Percentiles rank a stretch among this genome's conserved stretches.
Conservation (phyloP, 352 stramenopile species). For the Aphanomyces invadans region DNA sequence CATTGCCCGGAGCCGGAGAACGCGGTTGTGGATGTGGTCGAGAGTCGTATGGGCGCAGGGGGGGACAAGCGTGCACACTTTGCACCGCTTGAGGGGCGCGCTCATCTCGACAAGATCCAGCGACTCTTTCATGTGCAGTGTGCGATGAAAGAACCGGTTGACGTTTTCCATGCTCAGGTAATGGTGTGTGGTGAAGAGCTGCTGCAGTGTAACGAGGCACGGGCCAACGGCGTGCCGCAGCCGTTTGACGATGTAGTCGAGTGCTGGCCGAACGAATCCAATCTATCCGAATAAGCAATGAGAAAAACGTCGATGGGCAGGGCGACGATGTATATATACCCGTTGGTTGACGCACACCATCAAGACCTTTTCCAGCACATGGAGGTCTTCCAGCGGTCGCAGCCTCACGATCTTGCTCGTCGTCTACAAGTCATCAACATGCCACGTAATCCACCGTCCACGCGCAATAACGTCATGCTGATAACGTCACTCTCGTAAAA, state of each 20-base stretch:
- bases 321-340: slow-evolving; percentile 26
- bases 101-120: slow-evolving; percentile 55
- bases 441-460: background rate
- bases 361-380: slow-evolving; percentile 51
- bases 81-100: slow-evolving; percentile 47
- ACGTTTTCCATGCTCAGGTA: slow-evolving; percentile 56
- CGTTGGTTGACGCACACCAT: slow-evolving; percentile 38
- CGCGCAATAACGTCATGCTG: too few relatives aligned
- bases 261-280: slow-evolving; percentile 43
- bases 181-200: slow-evolving; percentile 42
- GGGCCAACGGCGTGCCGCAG: slow-evolving; percentile 36
- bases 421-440: slow-evolving; percentile 4
- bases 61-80: slow-evolving; percentile 54
- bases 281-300: too few relatives aligned
- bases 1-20: slow-evolving; percentile 36
- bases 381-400: slow-evolving; percentile 30
- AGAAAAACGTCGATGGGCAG: background rate
- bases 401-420: slow-evolving; percentile 30
- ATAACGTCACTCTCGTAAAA: too few relatives aligned
- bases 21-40: slow-evolving; percentile 37
- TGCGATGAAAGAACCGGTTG: slow-evolving; percentile 30
- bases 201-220: slow-evolving; percentile 38
- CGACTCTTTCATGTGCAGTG: background rate
- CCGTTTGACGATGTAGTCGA: slow-evolving; percentile 40
- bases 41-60: slow-evolving; percentile 51